Base-by-base conservation (phyloP, 2,329 filamentous ascomycete genomes). In the Xenoacremonium recifei region DNA sequence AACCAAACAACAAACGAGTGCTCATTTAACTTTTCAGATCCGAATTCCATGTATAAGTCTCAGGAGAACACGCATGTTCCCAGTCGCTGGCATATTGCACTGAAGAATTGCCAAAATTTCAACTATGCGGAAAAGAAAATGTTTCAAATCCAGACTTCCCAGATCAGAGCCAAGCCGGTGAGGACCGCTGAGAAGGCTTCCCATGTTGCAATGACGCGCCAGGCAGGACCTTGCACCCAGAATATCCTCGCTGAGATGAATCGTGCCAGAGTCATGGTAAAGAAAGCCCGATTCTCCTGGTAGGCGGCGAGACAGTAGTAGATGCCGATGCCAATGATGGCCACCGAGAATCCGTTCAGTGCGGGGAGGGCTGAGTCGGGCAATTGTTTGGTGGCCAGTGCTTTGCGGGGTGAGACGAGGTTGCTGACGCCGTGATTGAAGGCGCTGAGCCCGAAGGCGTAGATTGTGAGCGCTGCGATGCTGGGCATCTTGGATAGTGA, bases 271-370 rank as follows among this genome's bases (percentile, higher is more conserved):
- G 47, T 48, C 15, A 47, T 32, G 2, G 18, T 3, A 10, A 48
- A 50, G 11, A 50, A 45, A 7, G 23, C 15, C 0, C 35, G 35
- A 2, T 50, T 42, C 2, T 45, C 45, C 4, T 50, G 40, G 13
- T 27, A 27, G 7, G 23, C 23, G 9, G 23, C 23, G 23, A 27
- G 23, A 27, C 7, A 9, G 23, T 27, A 27, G 23, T 27, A 27
- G 13, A 27, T 27, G 9, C 23, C 23, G 23, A 27, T 27, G 23
- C 23, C 23, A 13, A 27, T 27, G 23, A 27, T 27, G 10, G 47
- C 47, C 19, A 49, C 37, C 3, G 46, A 49, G n/a, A 49, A 47
- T 3, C 46, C 46, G 13, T 49, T 50, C 11, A 50, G 39, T 2
- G 46, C 47, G 15, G 47, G 42, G 12, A 49, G 46, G 15, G 47